These are phyloP conservation scores for Podospora appendiculata DNA, from an alignment of 495 filamentous ascomycete genomes.

Conservation along the genomic window DNA sequence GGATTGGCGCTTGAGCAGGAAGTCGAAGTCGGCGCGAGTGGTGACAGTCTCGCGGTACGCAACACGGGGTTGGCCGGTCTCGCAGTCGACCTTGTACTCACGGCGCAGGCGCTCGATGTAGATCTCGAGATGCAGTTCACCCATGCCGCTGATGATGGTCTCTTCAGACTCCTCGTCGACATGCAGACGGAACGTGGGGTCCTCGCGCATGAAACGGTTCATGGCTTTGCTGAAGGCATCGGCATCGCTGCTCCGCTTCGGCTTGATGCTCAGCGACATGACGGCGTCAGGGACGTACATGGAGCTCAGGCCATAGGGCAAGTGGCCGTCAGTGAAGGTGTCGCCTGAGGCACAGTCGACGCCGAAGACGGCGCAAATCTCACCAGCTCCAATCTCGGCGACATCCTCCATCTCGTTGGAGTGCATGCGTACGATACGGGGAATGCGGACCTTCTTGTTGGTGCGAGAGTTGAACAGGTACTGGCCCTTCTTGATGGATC, in stretches of 20 bases:
- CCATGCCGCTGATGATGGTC: slow-evolving; percentile 98
- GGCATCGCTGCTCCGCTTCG: slow-evolving; percentile 86
- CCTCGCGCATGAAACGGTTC: slow-evolving; percentile 97
- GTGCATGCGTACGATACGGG: slow-evolving; percentile 98
- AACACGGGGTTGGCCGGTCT: slow-evolving; percentile 94
- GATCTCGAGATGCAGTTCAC: slow-evolving; percentile 92
- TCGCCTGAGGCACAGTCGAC: slow-evolving; percentile 97
- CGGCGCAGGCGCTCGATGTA: slow-evolving; percentile 98
- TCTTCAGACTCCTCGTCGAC: slow-evolving; percentile 86
- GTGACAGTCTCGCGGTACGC: slow-evolving; percentile 95
- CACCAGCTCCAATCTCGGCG: slow-evolving; percentile 81
- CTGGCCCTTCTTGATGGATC: slow-evolving; percentile 75
- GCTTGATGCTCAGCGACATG: slow-evolving; percentile 95
- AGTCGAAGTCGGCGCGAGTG: slow-evolving; percentile 72
- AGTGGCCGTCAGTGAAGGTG: slow-evolving; percentile 89
- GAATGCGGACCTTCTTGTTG: slow-evolving; percentile 93
- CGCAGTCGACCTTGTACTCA: slow-evolving; percentile 93
- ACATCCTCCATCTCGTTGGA: slow-evolving; percentile 99
- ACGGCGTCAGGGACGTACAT: slow-evolving; percentile 99
- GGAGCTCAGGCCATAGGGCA: slow-evolving; percentile 95
- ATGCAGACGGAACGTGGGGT: slow-evolving; percentile 93
- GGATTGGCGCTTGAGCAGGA: slow-evolving; percentile 90
- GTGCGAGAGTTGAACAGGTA: slow-evolving; percentile 90
- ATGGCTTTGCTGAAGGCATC: slow-evolving; percentile 98
- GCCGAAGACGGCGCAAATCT: slow-evolving; percentile 98